Conservation (phyloP, 441 rosid species). For the Bocquillonia castaneifolia region DNA sequence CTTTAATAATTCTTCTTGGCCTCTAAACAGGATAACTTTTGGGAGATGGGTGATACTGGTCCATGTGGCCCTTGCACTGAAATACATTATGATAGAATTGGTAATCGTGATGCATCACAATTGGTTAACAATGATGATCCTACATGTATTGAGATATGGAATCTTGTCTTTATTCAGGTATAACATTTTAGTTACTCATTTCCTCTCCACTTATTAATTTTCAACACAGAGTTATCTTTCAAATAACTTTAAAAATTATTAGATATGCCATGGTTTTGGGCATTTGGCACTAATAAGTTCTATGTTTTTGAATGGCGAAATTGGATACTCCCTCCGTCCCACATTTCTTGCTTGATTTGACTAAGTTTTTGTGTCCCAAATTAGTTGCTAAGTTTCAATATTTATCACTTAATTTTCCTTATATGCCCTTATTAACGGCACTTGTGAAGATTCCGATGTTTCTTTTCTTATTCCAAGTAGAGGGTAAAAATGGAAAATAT, state of each 20-base stretch:
- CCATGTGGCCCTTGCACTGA: constrained; percentile 99
- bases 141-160: constrained; percentile 98
- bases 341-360: too few relatives aligned
- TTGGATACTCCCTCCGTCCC: too few relatives aligned
- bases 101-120: constrained; percentile 73
- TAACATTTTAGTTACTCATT: background rate
- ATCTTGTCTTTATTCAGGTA: constrained; percentile 98
- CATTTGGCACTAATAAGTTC: background rate
- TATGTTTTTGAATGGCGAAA: too few relatives aligned
- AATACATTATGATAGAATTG: constrained; percentile 89
- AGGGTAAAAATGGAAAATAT: too few relatives aligned
- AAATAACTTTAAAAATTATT: background rate
- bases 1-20: constrained; percentile 21
- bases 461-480: too few relatives aligned
- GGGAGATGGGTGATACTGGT: constrained; percentile 99
- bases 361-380: too few relatives aligned
- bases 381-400: too few relatives aligned
- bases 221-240: background rate
- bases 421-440: too few relatives aligned
- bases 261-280: background rate
- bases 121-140: constrained; percentile 97
- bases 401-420: too few relatives aligned
- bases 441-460: too few relatives aligned
- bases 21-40: constrained; percentile 75
- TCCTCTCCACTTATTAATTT: background rate